Conservation (phyloP, 1,284 basidiomycete species). For the Heimioporus punctisporus region DNA sequence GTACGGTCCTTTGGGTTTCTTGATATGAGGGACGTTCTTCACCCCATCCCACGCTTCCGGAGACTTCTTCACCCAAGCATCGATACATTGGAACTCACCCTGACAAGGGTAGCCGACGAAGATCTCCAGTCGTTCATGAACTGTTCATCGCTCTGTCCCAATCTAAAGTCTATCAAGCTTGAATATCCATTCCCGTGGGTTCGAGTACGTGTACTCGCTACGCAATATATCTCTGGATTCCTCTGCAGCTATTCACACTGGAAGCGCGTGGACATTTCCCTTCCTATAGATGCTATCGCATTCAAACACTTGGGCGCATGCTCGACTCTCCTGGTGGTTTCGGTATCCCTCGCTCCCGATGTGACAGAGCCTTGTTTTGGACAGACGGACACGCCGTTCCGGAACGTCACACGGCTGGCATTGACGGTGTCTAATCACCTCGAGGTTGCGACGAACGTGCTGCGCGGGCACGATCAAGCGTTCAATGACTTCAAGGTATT, state of each 20-base stretch:
- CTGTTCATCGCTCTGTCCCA: neutral
- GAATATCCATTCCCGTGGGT: too few relatives aligned
- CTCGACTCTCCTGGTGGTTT: neutral
- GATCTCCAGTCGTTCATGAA: neutral
- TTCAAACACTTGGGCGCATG: slow-evolving; percentile 2
- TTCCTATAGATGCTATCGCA: neutral
- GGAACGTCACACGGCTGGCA: neutral
- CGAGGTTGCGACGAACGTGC: neutral
- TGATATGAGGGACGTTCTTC: too few relatives aligned
- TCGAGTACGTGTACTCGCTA: neutral
- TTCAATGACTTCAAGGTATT: slow-evolving; percentile 3
- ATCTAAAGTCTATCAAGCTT: neutral
- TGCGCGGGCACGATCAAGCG: slow-evolving; percentile 3
- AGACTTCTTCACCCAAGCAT: neutral
- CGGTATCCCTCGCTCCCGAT: neutral
- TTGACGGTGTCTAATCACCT: neutral
- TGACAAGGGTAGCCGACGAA: neutral
- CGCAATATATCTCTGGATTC: neutral
- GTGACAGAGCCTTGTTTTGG: neutral
- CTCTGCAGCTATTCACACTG: neutral
- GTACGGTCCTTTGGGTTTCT: too few relatives aligned
- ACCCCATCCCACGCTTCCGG: too few relatives aligned
- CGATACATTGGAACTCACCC: neutral
- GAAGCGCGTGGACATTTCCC: neutral
- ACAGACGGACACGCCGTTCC: slow-evolving; percentile 1